Percentiles rank a stretch among this genome's conserved stretches.
phyloP scores from a whole-genome alignment of 1,284 basidiomycete species.

The Irpex sp. region DNA sequence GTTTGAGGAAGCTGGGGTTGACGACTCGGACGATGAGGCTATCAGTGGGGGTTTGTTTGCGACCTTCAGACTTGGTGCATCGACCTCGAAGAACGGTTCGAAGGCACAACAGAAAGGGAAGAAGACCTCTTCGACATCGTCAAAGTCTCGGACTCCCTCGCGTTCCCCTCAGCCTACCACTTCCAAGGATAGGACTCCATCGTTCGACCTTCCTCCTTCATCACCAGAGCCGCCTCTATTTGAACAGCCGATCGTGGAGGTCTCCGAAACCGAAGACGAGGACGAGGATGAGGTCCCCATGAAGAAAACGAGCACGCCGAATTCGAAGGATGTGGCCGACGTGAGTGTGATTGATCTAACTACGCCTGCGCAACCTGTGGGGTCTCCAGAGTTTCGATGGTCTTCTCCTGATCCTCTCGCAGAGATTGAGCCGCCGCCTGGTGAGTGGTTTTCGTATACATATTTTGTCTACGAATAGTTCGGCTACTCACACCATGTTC shows the following conservation, averaged over 20 bases:
- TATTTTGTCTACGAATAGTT: too few species aligned
- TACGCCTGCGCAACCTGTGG: background rate
- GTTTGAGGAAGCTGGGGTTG: slow-evolving; percentile 36
- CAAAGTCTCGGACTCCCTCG: background rate
- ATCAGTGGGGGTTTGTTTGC: slow-evolving; percentile 16
- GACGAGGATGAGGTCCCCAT: background rate
- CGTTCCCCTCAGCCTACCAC: background rate
- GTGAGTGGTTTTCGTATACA: background rate
- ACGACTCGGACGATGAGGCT: slow-evolving; percentile 53
- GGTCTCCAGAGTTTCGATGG: slow-evolving; percentile 5
- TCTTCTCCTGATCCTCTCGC: slow-evolving; percentile 1
- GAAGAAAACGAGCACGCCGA: background rate
- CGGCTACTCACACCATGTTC: too few species aligned
- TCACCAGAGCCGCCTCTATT: background rate
- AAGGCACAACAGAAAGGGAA: background rate
- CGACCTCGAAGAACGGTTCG: background rate
- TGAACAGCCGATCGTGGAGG: background rate
- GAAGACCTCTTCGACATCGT: background rate
- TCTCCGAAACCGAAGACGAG: background rate
- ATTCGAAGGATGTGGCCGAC: slow-evolving; percentile 19
- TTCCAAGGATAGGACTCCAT: background rate
- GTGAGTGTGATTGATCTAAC: slow-evolving; percentile 22
- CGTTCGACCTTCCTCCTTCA: background rate
- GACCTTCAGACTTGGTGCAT: background rate
- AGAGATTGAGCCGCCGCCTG: background rate